Evolutionary conservation across 2,329 filamentous ascomycete genomes (phyloP), one percentile per base, ranked within the genome.

Genomic region (Esteya vermicola): DNA sequence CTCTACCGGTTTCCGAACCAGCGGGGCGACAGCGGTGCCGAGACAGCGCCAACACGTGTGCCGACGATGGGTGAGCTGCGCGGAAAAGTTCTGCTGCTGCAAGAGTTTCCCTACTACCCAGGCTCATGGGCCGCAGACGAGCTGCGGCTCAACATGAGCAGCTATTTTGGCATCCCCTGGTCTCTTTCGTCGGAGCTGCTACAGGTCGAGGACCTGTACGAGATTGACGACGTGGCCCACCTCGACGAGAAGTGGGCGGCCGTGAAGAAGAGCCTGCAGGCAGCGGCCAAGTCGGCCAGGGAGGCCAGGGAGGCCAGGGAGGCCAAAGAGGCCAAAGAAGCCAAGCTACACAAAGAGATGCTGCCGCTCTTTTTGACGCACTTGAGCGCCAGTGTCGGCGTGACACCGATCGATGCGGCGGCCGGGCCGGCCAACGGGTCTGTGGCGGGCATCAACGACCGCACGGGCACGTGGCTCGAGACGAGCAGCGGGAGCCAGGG

Each of bases 401-500:
- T 70, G 9, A 45, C 64, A 43, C 67, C 67, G 28, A 65, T 70
- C 38, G 63, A 66, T 47, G 67, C 64, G 2, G 66, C 66, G 10
- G 65, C 66, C 0, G 66, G 67, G 0, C 58, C 63, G n/a, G 48
- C 50, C 39, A 62, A 66, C 46, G 51, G 54, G 32, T 43, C 46
- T 14, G 54, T 66, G 4, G 48, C 50, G n/a, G 66, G 66, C 22
- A 66, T 69, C 56, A 70, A 70, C 41, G 65, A 68, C 46, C 58
- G 60, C 53, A 67, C 64, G 26, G 64, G 64, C 25, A 51, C 53
- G 45, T 68, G 62, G 60, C 52, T 68, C 28, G 45, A 33, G 18
- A 41, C 40, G 10, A 39, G 42, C 4, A 33, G 40, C n/a, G 30
- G 36, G 32, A 19, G 9, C n/a, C 9, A 18, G 19, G 35, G 26